These are phyloP conservation scores for Aegilops sharonensis DNA, from an alignment of 176 grass and related monocot species.

Conservation along the genomic window DNA sequence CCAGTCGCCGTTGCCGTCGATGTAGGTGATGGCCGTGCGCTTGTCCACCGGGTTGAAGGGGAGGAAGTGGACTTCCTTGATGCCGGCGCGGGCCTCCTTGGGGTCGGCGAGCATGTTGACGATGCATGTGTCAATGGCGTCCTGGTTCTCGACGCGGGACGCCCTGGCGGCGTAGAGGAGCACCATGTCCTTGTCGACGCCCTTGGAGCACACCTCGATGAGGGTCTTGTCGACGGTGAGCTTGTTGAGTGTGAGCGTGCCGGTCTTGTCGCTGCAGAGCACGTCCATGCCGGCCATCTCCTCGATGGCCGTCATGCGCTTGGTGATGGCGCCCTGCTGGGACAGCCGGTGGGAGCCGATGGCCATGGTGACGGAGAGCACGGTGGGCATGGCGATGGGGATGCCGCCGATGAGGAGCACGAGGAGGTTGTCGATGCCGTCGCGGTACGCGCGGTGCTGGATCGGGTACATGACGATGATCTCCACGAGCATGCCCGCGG, in stretches of 20 bases:
- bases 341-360: conserved; percentile 92
- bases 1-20: conserved; percentile 78
- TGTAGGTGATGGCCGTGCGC: conserved; percentile 94
- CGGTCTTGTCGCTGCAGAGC: conserved; percentile 96
- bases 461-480: conserved; percentile 82
- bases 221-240: conserved; percentile 88
- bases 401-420: conserved; percentile 95
- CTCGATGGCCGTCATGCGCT: conserved; percentile 98
- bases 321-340: conserved; percentile 91
- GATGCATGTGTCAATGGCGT: conserved; percentile 92
- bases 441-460: conserved; percentile 73
- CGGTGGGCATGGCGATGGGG: conserved; percentile 97
- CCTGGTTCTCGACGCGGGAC: conserved; percentile 94
- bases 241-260: conserved; percentile 95
- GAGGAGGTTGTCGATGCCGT: conserved; percentile 92
- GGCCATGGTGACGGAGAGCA: conserved; percentile 96
- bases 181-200: conserved; percentile 73
- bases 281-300: conserved; percentile 99
- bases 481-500: conserved; percentile 73
- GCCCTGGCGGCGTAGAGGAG: conserved; percentile 74
- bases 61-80: conserved; percentile 81
- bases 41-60: conserved; percentile 95
- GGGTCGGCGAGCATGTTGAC: conserved; percentile 81
- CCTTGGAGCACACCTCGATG: conserved; percentile 80
- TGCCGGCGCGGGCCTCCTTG: conserved; percentile 84